Conservation (phyloP, 192 early-diverging fungal genomes). For the Backusella luteola region DNA sequence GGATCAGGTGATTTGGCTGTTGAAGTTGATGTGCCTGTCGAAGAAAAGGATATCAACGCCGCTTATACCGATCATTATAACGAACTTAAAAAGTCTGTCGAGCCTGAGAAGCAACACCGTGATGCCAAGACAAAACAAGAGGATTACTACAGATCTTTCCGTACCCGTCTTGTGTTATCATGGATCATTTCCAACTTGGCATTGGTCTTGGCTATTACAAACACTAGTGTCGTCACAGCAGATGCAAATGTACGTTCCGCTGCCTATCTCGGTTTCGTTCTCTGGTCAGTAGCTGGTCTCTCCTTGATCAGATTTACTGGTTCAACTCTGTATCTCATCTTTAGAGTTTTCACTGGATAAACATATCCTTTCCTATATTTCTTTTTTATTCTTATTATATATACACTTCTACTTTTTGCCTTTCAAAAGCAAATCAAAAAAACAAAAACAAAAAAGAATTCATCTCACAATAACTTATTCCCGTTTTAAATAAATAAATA, state of each 20-base stretch:
- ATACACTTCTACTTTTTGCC: neutral
- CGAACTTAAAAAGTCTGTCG: constrained; percentile 47
- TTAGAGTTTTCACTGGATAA: constrained; percentile 53
- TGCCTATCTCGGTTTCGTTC: constrained; percentile 62
- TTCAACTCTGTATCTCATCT: constrained; percentile 61
- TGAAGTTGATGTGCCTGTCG: constrained; percentile 73
- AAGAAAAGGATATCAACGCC: constrained; percentile 77
- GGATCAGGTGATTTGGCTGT: constrained; percentile 70
- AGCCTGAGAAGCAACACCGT: constrained; percentile 51
- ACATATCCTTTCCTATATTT: neutral
- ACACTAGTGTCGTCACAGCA: constrained; percentile 31
- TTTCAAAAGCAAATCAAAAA: neutral
- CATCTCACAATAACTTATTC: neutral
- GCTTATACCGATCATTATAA: constrained; percentile 74
- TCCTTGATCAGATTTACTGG: constrained; percentile 70
- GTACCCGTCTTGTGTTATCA: constrained; percentile 68
- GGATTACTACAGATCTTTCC: constrained; percentile 83
- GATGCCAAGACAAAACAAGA: constrained; percentile 70
- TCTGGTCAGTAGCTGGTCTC: constrained; percentile 74
- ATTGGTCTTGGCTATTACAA: constrained; percentile 67
- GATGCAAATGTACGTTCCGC: constrained; percentile 38
- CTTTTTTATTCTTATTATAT: neutral
- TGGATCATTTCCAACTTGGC: constrained; percentile 82
- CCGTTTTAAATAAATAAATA: neutral
- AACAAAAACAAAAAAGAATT: neutral